Base-by-base conservation (phyloP, 176 grass and related monocot genomes). In the Guadua angustifolia region DNA sequence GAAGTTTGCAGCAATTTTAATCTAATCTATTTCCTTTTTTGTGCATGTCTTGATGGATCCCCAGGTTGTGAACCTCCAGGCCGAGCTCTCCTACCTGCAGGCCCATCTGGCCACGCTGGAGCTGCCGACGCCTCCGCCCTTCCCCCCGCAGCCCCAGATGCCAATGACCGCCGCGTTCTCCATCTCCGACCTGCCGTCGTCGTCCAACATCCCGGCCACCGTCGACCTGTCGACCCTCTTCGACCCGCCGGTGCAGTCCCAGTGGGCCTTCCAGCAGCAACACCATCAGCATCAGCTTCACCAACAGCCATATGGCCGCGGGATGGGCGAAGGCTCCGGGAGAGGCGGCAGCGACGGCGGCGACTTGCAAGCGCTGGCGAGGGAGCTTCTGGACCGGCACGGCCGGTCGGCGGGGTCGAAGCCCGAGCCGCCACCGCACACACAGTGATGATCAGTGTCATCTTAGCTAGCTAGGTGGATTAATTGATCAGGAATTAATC, bases 31-130 rank as follows among this genome's bases (percentile, higher is more conserved):
- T 25, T 47, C 13, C 65, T 80, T 38, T n/a, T n/a, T 63, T 74
- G 29, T 43, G 45, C 18, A 46, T 52, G 38, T 17, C 68, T 21
- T 76, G 19, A 21, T 7, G 7, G 17, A 22, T 29, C 43, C 15
- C 5, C 57, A 95, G 93, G 90, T 95, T 38, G 88, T 82, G 15
- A 90, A 79, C 74, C 88, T 95, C 42, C 90, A 95, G 81, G 53
- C 88, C 6, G 93, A 95, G 74, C 85, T 95, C 12, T 81, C 80
- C 66, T 95, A 87, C 67, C 52, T 95, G 32, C 93, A 92, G 55
- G 86, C 60, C 13, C 90, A 92, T 38, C 86, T 92, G 7, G 72
- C 80, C 4, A 79, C 93, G 1, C 66, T 92, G 36, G 90, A 95
- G 86, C 77, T 92, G 19, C 92, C 92, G 0, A 79, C 87, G 6